A percentile compares a stretch with the other conserved stretches of the same genome.
phyloP scores from a whole-genome alignment of 768 basidiomycete species.

The Lactifluus piperatus region DNA sequence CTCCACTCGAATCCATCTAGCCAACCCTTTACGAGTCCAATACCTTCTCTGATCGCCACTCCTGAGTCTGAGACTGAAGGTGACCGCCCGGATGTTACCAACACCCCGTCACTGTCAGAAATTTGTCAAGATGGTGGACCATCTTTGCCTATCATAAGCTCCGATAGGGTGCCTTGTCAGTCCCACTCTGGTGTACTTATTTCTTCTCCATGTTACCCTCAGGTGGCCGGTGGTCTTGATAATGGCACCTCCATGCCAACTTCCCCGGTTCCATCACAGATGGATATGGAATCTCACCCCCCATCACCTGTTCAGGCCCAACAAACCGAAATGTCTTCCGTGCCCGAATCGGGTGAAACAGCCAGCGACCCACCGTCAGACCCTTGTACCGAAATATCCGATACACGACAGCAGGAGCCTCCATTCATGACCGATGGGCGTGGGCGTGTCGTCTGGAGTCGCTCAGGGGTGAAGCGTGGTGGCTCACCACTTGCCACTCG shows the following conservation, averaged over 20 bases:
- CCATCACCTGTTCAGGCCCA: neutral
- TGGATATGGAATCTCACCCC: neutral
- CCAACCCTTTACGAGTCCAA: neutral
- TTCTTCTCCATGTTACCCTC: neutral
- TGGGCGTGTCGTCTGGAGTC: conserved; percentile 31
- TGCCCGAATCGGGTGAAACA: neutral
- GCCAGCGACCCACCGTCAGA: neutral
- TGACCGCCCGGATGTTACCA: neutral
- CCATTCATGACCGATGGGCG: conserved; percentile 30
- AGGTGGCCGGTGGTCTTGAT: neutral
- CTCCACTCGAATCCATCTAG: conserved; percentile 2
- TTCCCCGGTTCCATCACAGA: neutral
- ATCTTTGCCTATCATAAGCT: neutral
- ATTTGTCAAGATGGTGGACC: neutral
- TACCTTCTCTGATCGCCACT: neutral
- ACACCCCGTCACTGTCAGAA: neutral
- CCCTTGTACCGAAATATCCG: neutral
- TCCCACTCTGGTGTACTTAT: neutral
- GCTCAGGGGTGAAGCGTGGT: conserved; percentile 14
- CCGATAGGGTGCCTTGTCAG: neutral
- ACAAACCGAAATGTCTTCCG: neutral
- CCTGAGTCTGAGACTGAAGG: neutral
- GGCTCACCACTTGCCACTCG: neutral
- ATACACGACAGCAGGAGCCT: conserved; percentile 20
- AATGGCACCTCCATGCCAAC: neutral